Evolutionary conservation across 768 basidiomycete genomes (phyloP), one percentile per base, ranked within the genome.

Genomic region (Leucosporidium scottii): DNA sequence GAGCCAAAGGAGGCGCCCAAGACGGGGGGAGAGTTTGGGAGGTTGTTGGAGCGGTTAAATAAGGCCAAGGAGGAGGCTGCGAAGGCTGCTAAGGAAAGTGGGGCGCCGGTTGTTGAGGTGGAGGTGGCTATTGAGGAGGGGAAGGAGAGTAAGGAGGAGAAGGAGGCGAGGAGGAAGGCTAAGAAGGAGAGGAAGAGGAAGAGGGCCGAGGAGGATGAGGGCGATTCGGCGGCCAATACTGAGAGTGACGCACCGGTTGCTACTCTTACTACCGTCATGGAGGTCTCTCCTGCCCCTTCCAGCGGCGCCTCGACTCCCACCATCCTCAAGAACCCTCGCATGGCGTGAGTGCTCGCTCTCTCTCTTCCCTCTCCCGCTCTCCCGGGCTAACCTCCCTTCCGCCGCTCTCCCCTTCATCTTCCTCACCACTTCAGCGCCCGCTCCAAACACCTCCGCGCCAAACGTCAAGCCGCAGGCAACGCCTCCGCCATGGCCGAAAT

Each of bases 401-500:
- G n/a, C n/a, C n/a, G n/a, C 49, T n/a, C 3, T 65, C 56, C 31
- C 51, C 21, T 5, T 23, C 58, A 8, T 47, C 59, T 13, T 44
- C 5, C 39, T 15, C 39, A 49, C 36, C 25, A 17, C 28, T 55
- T 25, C n/a, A 72, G 71, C 27, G 65, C 71, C 2, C 71, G 71
- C 39, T 72, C 71, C 21, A 72, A 72, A 49, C 69, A 75, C 65
- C 66, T 75, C 28, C 65, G 69, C n/a, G 36, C 74, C 12, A 75
- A 75, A 55, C 71, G 74, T 17, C 66, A 73, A 63, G 69, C 70
- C 9, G 59, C 72, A 8, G 28, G 47, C 23, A 72, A 69, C 67
- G 63, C 70, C 12, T 36, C 64, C 31, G 74, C 74, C 17, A 69
- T 75, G 68, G 74, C 74, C 12, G 74, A 75, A 59, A 75, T 75